Evolutionary conservation across 2,329 filamentous ascomycete species (phyloP).

Genomic region (Neonectria faginata): DNA sequence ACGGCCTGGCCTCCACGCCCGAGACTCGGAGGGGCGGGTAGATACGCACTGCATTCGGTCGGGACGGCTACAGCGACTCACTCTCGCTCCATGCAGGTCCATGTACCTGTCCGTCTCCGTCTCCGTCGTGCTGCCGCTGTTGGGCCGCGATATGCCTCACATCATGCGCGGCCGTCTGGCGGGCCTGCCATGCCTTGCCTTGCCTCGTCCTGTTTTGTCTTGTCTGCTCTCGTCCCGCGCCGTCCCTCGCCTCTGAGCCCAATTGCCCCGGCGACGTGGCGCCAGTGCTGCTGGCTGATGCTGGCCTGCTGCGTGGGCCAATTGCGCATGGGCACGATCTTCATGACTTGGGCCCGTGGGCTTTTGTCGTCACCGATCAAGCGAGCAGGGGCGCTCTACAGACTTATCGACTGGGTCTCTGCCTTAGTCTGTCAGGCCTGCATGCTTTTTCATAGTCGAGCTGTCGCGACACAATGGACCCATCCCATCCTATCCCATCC

Average conservation of each 20-base stretch:
- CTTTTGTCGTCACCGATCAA: slow-evolving; percentile 30
- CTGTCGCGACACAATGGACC: slow-evolving; percentile 14
- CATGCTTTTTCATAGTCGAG: slow-evolving; percentile 37
- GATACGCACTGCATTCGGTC: neutral
- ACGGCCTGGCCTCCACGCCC: neutral
- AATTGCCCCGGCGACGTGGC: slow-evolving; percentile 49
- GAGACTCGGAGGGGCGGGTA: slow-evolving; percentile 5
- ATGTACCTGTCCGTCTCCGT: slow-evolving; percentile 8
- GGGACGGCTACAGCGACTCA: slow-evolving; percentile 7
- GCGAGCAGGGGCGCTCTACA: slow-evolving; percentile 42
- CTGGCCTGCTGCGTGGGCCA: slow-evolving; percentile 41
- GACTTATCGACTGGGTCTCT: slow-evolving; percentile 17
- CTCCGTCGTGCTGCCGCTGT: slow-evolving; percentile 25
- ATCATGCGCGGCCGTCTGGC: slow-evolving; percentile 24
- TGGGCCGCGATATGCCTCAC: slow-evolving; percentile 47
- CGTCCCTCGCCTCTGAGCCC: slow-evolving; percentile 39
- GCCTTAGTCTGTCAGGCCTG: slow-evolving; percentile 43
- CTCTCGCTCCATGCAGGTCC: slow-evolving; percentile 23
- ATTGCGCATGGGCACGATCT: slow-evolving; percentile 47
- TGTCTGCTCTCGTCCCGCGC: neutral
- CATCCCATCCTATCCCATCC: neutral
- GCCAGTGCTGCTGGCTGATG: slow-evolving; percentile 36
- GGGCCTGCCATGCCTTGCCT: neutral
- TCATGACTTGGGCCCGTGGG: slow-evolving; percentile 36
- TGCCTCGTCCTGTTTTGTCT: neutral